Base-by-base conservation (phyloP, 2,329 filamentous ascomycete species). In the Sclerotinia minor region DNA sequence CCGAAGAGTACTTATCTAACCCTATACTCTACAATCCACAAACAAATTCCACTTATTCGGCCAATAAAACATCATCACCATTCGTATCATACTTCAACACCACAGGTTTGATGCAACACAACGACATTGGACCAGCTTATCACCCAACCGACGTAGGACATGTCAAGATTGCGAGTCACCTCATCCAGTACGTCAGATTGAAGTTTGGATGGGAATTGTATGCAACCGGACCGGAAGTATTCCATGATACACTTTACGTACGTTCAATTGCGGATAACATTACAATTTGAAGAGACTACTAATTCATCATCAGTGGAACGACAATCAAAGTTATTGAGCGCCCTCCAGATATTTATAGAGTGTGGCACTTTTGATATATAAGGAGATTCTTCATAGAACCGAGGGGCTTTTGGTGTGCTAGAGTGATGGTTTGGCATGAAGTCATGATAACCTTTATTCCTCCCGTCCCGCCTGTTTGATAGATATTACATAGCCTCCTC, bases 11-110 rank as follows among this genome's bases (percentile, higher is more conserved):
- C 69, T 76, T 83, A 26, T 72, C 72, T 5, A 77, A 78, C 35
- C 80, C 80, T 0, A 69, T 75, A 11, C 74, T 78, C 13, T 83
- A 79, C 75, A 78, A 82, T 67, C 80, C 76, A 15, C 75, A 77
- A 38, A 80, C 76, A 24, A 80, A 81, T 64, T 78, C 73, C 29
- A 80, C 76, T 1, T 77, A 74, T 32, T 74, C 67, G 2, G 75
- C 77, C 1, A 71, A 78, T 65, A 74, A 68, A 29, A 73, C 74
- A 17, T 74, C 73, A 49, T 60, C 59, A 5, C 75, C 74, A 74
- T 88, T 86, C 65, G 83, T 88, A 41, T 82, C 87, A 72, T 86
- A 86, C 71, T 88, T 89, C 77, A 85, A 87, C 72, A 87, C 84
- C 0, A 84, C 81, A 13, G 85, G 85, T 0, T 84, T 88, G 55